Base-by-base conservation (phyloP, 1,284 basidiomycete genomes). In the Cutaneotrichosporon daszewskae region DNA sequence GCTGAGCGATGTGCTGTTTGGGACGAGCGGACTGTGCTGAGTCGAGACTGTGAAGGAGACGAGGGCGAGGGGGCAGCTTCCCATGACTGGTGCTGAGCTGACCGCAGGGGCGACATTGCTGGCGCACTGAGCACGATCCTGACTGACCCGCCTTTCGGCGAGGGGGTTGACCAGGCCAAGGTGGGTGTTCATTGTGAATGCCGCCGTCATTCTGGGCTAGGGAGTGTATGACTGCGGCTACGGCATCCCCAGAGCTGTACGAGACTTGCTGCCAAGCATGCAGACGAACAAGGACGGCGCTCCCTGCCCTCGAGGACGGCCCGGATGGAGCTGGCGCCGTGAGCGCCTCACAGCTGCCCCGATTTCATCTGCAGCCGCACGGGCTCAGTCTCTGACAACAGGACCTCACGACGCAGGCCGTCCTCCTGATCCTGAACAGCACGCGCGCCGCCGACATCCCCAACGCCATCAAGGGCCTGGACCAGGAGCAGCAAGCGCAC, bases 391-490 rank as follows among this genome's bases (percentile, higher is more conserved):
- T 11, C 28, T 31, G 28, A 31, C 28, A 31, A 14, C 60, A 92
- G 85, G 81, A 75, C 55, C 64, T 88, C 28, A 89, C 86, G 1
- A 80, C 94, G 12, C 79, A 84, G 54, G 82, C 85, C 1, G 76
- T 98, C n/a, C 78, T 96, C 25, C 85, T 88, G 3, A 90, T 97
- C 53, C 79, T 98, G 53, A 96, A 95, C 73, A 91, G 87, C 46
- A 96, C 92, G 12, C 90, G 94, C 65, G 78, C 90, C 4, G 77
- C 87, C 7, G 94, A 97, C 54, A 92, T 99, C 47, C 75, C 85
- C 1, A 73, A 72, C 22, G 81, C 87, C 32, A 76, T 97, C 63
- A 85, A 84, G 63, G 69, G 77, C 1, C 78, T 97, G 31, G 79
- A 81, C 7, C 78, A 81, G 49, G 83, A 88, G 36, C 77, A 86